Conservation (phyloP, 306 rosid genomes). For the Hylodesmum podocarpum region DNA sequence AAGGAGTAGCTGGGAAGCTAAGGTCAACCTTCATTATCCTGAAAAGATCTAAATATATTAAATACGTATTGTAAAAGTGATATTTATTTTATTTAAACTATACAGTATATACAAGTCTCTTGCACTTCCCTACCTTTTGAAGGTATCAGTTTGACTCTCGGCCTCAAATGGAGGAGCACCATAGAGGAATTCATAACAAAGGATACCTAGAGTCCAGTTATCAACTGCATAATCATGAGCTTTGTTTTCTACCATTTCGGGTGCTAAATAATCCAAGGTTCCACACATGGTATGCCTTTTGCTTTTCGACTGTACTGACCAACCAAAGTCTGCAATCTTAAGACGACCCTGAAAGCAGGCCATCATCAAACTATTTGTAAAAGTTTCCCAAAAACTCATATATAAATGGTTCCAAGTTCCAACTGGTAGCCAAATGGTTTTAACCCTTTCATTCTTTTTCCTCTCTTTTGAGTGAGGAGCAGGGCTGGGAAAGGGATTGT, state of each 20-base stretch:
- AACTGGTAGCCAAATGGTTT: not conserved
- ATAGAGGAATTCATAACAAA: conserved; percentile 86
- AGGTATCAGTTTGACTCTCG: conserved; percentile 78
- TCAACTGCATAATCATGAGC: conserved; percentile 86
- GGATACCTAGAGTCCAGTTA: conserved; percentile 88
- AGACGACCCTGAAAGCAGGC: conserved; percentile 64
- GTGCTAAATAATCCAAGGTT: conserved; percentile 89
- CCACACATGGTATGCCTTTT: conserved; percentile 94
- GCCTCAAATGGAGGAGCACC: conserved; percentile 94
- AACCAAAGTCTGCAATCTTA: conserved; percentile 93
- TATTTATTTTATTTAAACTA: not conserved
- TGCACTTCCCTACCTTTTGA: conserved; percentile 48
- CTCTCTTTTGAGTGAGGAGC: no score
- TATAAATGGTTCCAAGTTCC: not conserved
- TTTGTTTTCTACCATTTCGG: conserved; percentile 89
- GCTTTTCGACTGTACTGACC: conserved; percentile 84
- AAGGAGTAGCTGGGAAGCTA: conserved; percentile 60
- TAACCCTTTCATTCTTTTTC: no score
- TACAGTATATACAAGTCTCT: not conserved
- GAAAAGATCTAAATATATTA: conserved; percentile 23
- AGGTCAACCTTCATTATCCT: conserved; percentile 76
- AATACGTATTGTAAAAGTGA: not conserved
- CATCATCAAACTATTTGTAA: not conserved
- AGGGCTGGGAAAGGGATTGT: no score
- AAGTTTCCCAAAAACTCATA: not conserved